A percentile compares a stretch with the other conserved stretches of the same genome.
Evolutionary conservation across 2,329 filamentous ascomycete genomes (phyloP).

Genomic region (Cladorrhinum sp.): DNA sequence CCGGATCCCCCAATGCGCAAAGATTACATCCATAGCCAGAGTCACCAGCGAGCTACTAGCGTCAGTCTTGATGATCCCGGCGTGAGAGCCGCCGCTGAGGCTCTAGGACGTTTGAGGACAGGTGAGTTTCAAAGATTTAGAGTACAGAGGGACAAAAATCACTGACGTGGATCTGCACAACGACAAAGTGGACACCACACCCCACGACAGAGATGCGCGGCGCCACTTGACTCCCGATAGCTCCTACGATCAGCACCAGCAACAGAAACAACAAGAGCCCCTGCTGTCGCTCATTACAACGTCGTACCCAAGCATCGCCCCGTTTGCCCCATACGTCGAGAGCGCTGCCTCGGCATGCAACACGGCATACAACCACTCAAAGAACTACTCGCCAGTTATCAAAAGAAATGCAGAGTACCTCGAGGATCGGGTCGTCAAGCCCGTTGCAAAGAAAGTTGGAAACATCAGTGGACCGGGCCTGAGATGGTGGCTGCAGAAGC

Average conservation of each 20-base stretch:
- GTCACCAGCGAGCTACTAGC: slow-evolving; percentile 45
- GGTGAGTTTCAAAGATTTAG: slow-evolving; percentile 49
- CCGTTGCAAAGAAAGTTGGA: slow-evolving; percentile 81
- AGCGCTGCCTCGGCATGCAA: slow-evolving; percentile 82
- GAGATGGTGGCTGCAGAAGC: slow-evolving; percentile 71
- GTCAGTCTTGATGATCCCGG: slow-evolving; percentile 64
- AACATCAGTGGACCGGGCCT: slow-evolving; percentile 82
- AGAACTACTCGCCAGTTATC: slow-evolving; percentile 86
- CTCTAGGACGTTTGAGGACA: slow-evolving; percentile 69
- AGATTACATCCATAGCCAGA: slow-evolving; percentile 46
- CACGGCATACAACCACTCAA: slow-evolving; percentile 50
- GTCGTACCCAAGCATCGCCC: slow-evolving; percentile 61
- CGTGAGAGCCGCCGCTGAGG: slow-evolving; percentile 69
- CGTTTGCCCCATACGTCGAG: slow-evolving; percentile 81
- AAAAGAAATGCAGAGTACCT: slow-evolving; percentile 89
- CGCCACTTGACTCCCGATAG: slow-evolving; percentile 25
- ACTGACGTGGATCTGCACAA: not conserved
- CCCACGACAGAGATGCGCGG: slow-evolving; percentile 23
- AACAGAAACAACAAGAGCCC: slow-evolving; percentile 63
- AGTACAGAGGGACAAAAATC: not conserved
- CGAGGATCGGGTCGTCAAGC: slow-evolving; percentile 75
- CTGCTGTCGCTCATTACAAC: slow-evolving; percentile 83
- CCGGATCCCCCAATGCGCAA: slow-evolving; percentile 47
- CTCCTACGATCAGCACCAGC: slow-evolving; percentile 10
- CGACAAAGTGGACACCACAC: slow-evolving; percentile 5